Conservation (phyloP, 768 basidiomycete species). For the Rhizopogon roseolus region DNA sequence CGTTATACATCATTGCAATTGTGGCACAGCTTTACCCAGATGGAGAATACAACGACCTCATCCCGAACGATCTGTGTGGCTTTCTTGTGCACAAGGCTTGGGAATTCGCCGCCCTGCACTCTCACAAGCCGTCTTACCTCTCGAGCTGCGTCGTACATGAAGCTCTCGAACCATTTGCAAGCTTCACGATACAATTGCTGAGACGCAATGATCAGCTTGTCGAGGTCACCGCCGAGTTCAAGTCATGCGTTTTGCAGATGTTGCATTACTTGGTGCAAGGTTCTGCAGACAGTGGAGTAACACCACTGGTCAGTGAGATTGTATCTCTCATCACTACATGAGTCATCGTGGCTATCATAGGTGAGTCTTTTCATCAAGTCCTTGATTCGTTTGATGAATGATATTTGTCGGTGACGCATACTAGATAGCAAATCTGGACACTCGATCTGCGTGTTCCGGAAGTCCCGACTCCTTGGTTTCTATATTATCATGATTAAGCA, state of each 20-base stretch:
- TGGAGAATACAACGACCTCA: background rate
- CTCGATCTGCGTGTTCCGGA: too few relatives aligned
- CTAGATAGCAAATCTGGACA: too few relatives aligned
- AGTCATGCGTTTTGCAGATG: background rate
- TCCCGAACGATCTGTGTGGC: constrained; percentile 1
- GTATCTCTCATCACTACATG: background rate
- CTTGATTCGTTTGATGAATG: too few relatives aligned
- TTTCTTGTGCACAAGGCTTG: constrained; percentile 5
- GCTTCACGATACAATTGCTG: constrained; percentile 1
- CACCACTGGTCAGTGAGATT: background rate
- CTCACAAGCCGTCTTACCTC: background rate
- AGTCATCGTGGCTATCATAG: background rate
- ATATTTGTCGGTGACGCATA: too few relatives aligned
- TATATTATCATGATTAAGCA: too few relatives aligned
- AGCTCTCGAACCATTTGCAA: background rate
- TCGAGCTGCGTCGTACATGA: constrained; percentile 2
- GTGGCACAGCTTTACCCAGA: background rate
- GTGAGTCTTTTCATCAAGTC: background rate
- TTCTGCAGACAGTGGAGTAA: background rate
- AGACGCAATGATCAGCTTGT: background rate
- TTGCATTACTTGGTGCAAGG: background rate
- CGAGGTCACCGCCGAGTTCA: constrained; percentile 1
- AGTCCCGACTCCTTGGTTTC: too few relatives aligned
- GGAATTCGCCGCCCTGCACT: background rate
- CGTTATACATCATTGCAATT: constrained; percentile 2